Conservation (phyloP, 495 filamentous ascomycete species). For the Xylaria intraflava region DNA sequence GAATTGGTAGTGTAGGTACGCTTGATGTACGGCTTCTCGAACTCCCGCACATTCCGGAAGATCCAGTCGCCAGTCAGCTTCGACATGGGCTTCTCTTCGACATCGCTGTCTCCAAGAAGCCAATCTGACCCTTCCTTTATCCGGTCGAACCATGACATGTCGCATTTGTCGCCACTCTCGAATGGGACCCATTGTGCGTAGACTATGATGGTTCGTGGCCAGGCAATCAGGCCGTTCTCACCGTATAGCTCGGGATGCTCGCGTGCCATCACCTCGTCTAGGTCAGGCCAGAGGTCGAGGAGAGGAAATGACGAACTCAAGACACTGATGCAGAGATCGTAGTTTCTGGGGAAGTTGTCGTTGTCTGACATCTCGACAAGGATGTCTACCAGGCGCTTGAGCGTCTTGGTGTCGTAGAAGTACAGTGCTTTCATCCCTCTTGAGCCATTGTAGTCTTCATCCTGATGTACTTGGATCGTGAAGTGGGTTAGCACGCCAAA, state of each 20-base stretch:
- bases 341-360: slow-evolving; percentile 35
- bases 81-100: slow-evolving; percentile 32
- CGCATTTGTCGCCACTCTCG: slow-evolving; percentile 23
- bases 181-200: slow-evolving; percentile 41
- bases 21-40: slow-evolving; percentile 36
- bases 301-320: slow-evolving; percentile 32
- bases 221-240: slow-evolving; percentile 23
- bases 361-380: slow-evolving; percentile 37
- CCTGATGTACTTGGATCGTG: slow-evolving; percentile 33
- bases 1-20: slow-evolving; percentile 32
- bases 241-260: slow-evolving; percentile 30
- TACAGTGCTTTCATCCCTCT: slow-evolving; percentile 29
- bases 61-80: slow-evolving; percentile 33
- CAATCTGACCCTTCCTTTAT: slow-evolving; percentile 26
- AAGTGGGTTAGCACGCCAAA: slow-evolving; percentile 38
- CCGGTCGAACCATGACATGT: slow-evolving; percentile 32
- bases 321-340: slow-evolving; percentile 35
- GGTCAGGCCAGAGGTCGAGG: slow-evolving; percentile 24
- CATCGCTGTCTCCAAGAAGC: slow-evolving; percentile 15
- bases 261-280: slow-evolving; percentile 26
- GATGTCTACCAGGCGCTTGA: slow-evolving; percentile 28
- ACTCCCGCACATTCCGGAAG: slow-evolving; percentile 32
- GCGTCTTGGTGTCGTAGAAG: slow-evolving; percentile 25
- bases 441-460: slow-evolving; percentile 32
- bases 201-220: slow-evolving; percentile 31